phyloP scores from a whole-genome alignment of 805 yeast species.

The Ogataea haglerorum region DNA sequence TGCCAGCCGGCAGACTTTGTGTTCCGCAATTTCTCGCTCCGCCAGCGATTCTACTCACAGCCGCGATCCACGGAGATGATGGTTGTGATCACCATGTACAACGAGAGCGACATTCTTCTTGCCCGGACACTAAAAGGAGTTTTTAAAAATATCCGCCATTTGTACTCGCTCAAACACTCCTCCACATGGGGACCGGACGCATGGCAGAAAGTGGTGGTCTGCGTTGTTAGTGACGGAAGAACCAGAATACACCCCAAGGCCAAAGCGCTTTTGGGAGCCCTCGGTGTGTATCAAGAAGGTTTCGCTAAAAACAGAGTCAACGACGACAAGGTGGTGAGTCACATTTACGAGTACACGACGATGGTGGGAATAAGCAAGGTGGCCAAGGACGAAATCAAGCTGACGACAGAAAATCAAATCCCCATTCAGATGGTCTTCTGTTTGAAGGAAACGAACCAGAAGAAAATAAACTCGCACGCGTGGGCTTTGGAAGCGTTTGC shows the following conservation, averaged over 20 bases:
- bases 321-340: conserved; percentile 76
- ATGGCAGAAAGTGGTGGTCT: conserved; percentile 91
- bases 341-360: conserved; percentile 90
- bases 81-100: conserved; percentile 86
- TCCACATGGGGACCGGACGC: conserved; percentile 91
- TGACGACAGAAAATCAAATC: conserved; percentile 59
- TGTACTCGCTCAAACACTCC: conserved; percentile 59
- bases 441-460: conserved; percentile 81
- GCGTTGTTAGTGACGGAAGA: conserved; percentile 90
- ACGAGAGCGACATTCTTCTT: conserved; percentile 77
- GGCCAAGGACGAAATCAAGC: conserved; percentile 52
- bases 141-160: conserved; percentile 77
- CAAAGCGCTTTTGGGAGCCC: conserved; percentile 72
- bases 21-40: conserved; percentile 62
- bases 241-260: conserved; percentile 76
- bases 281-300: conserved; percentile 94
- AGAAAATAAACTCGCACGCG: conserved; percentile 91
- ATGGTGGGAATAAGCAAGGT: conserved; percentile 79
- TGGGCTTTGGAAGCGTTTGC: conserved; percentile 97
- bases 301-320: conserved; percentile 90
- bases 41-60: conserved; percentile 74
- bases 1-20: conserved; percentile 79
- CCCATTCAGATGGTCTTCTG: conserved; percentile 91
- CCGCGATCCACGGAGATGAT: conserved; percentile 83
- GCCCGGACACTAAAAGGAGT: conserved; percentile 89